phyloP scores from a whole-genome alignment of 2,329 filamentous ascomycete genomes.

The Cordyceps farinosa region DNA sequence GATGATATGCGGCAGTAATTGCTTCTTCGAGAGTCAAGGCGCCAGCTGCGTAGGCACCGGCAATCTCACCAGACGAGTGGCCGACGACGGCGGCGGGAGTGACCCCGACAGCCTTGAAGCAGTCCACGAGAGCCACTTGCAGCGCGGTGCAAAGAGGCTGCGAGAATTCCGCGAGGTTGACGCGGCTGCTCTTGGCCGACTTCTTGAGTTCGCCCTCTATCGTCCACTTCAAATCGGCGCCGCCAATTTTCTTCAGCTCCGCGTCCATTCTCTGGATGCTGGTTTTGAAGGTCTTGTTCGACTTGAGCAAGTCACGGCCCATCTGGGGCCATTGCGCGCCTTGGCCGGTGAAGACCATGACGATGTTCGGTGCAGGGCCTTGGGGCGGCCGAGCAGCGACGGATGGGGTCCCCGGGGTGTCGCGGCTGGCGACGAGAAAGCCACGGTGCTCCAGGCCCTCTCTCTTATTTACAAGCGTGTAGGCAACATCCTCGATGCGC shows the following conservation, averaged over 20 bases:
- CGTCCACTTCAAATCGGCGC: conserved; percentile 12
- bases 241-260: conserved; percentile 9
- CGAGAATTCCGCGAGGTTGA: conserved; percentile 13
- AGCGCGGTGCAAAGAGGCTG: conserved; percentile 39
- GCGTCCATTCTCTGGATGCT: conserved; percentile 19
- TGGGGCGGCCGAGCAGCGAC: not conserved
- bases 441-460: not conserved
- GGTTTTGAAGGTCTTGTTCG: conserved; percentile 21
- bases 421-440: not conserved
- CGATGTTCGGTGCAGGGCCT: not conserved
- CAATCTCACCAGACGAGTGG: conserved; percentile 37
- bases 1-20: conserved; percentile 29
- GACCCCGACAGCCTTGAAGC: conserved; percentile 28
- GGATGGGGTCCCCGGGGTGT: not conserved
- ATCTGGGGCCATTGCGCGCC: conserved; percentile 34
- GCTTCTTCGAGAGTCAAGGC: conserved; percentile 24
- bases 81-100: conserved; percentile 29
- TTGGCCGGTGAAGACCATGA: conserved; percentile 33
- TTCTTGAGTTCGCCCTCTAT: conserved; percentile 18
- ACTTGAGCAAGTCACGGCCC: conserved; percentile 29
- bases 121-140: conserved; percentile 37
- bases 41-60: conserved; percentile 31
- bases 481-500: not conserved
- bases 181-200: conserved; percentile 4
- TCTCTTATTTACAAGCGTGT: not conserved